phyloP scores from a whole-genome alignment of 768 basidiomycete species.

The Podaxis sp. region DNA sequence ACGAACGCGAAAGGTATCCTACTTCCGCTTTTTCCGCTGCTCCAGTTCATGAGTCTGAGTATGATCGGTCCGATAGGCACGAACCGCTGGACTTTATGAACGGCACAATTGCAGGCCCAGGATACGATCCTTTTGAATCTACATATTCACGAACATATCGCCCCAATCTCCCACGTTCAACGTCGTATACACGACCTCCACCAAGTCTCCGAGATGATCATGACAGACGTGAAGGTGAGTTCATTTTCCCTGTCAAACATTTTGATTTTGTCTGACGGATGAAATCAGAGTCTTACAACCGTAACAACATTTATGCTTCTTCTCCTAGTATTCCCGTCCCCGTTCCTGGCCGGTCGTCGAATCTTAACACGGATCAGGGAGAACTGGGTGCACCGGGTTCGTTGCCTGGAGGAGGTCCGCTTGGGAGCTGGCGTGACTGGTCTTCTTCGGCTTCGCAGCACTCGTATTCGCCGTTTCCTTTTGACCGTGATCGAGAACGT shows the following conservation, averaged over 20 bases:
- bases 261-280: not conserved
- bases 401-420: not conserved
- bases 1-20: constrained; percentile 4
- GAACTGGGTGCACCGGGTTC: not conserved
- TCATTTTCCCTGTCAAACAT: not conserved
- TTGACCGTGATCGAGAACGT: not conserved
- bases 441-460: not conserved
- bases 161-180: not conserved
- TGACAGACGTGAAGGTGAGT: constrained; percentile 6
- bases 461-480: not conserved
- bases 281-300: constrained; percentile 1
- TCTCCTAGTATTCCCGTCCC: constrained; percentile 10
- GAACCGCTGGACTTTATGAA: constrained; percentile 3
- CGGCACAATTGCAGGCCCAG: not conserved
- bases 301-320: not conserved
- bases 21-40: not conserved
- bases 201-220: not conserved
- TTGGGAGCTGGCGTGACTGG: constrained; percentile 14
- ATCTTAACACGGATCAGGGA: not conserved
- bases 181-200: constrained; percentile 1
- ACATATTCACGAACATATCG: not conserved
- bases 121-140: not conserved
- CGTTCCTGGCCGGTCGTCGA: constrained; percentile 6
- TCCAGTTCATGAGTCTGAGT: not conserved
- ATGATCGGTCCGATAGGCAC: not conserved